Evolutionary conservation across 768 basidiomycete species (phyloP).

Genomic region (Serendipita sp.): DNA sequence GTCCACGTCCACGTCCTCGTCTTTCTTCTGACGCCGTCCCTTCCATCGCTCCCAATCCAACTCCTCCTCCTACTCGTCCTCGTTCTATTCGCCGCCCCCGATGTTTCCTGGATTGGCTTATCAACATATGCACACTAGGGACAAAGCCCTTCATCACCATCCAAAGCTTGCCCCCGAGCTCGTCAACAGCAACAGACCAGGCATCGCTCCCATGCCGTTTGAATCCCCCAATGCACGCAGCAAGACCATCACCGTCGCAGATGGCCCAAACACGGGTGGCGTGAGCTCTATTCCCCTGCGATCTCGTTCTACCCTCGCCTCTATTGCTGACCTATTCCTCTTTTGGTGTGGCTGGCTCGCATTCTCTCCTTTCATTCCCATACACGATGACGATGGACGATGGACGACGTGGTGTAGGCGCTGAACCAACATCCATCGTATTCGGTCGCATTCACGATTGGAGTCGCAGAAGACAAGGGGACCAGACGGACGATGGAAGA

Average conservation of each 20-base stretch:
- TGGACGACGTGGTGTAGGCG: too few species aligned
- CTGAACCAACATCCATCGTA: constrained; percentile 61
- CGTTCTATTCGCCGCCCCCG: too few species aligned
- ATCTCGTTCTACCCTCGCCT: neutral
- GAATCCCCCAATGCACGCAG: constrained; percentile 50
- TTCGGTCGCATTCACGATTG: constrained; percentile 51
- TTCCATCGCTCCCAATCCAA: too few species aligned
- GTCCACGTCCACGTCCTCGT: too few species aligned
- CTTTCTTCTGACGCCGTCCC: too few species aligned
- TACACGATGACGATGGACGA: too few species aligned
- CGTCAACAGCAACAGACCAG: neutral
- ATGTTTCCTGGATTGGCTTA: constrained; percentile 6
- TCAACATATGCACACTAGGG: neutral
- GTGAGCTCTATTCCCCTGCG: constrained; percentile 28
- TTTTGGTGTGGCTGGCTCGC: too few species aligned
- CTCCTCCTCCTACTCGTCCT: too few species aligned
- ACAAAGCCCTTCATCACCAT: neutral
- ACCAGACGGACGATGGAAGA: constrained; percentile 93
- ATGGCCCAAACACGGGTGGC: constrained; percentile 56
- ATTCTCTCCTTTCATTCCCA: too few species aligned
- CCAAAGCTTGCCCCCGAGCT: neutral
- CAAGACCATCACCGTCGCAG: constrained; percentile 62
- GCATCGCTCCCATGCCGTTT: neutral
- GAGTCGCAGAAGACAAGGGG: constrained; percentile 76
- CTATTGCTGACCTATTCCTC: too few species aligned